A percentile compares a stretch with the other conserved stretches of the same genome.
Evolutionary conservation across 176 grass and related monocot genomes (phyloP).

Genomic region (Rhynchospora tenuis): DNA sequence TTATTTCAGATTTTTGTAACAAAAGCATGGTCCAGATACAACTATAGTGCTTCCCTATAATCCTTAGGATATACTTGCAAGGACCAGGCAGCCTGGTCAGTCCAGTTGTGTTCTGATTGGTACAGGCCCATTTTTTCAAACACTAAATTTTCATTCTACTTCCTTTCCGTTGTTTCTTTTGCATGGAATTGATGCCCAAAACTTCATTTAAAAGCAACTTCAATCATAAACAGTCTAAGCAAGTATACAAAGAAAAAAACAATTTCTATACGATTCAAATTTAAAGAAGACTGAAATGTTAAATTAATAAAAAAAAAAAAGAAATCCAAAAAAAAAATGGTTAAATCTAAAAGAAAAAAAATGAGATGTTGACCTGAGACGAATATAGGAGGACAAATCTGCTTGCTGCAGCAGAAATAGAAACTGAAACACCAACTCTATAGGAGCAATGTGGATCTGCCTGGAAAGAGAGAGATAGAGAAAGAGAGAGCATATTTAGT

Average conservation of each 20-base stretch:
- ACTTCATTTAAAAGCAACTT: neutral
- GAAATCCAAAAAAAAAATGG: neutral
- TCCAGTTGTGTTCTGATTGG: neutral
- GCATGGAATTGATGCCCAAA: neutral
- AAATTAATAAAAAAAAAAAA: neutral
- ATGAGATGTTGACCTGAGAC: slow-evolving; percentile 51
- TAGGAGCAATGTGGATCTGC: slow-evolving; percentile 95
- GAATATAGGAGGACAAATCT: slow-evolving; percentile 85
- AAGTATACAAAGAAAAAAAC: neutral
- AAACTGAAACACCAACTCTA: slow-evolving; percentile 50
- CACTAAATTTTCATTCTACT: neutral
- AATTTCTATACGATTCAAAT: neutral
- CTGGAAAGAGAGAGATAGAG: slow-evolving; percentile 36
- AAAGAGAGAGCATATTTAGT: neutral
- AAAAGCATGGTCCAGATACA: neutral
- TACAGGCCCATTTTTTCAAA: neutral
- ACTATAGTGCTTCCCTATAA: neutral
- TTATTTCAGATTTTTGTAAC: neutral
- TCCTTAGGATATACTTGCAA: neutral
- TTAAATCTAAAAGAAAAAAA: neutral
- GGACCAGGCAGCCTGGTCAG: neutral
- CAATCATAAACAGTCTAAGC: neutral
- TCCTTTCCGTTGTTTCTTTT: neutral
- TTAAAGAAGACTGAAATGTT: neutral
- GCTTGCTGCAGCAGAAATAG: slow-evolving; percentile 58